Conservation (phyloP, 2,329 filamentous ascomycete species). For the Xenoacremonium recifei region DNA sequence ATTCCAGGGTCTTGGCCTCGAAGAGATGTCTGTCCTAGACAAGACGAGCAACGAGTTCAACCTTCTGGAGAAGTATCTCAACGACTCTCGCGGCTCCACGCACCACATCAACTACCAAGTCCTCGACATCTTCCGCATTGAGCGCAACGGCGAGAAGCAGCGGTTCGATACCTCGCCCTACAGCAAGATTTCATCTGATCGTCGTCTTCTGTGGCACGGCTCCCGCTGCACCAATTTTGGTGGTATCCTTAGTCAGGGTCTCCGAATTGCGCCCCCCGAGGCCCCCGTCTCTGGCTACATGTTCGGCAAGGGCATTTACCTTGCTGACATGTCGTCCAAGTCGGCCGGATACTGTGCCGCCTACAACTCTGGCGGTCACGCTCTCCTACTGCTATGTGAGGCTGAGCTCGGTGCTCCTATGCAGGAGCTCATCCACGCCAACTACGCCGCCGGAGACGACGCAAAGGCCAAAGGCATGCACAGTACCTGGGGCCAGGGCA, state of each 20-base stretch:
- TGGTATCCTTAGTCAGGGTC: conserved; percentile 82
- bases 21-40: conserved; percentile 73
- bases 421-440: conserved; percentile 56
- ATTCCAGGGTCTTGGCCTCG: conserved; percentile 67
- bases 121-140: conserved; percentile 78
- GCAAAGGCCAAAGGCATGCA: conserved; percentile 59
- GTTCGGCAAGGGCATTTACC: conserved; percentile 88
- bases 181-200: conserved; percentile 57
- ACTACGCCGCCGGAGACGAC: conserved; percentile 62
- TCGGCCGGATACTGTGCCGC: conserved; percentile 74
- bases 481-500: conserved; percentile 70
- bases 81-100: conserved; percentile 62
- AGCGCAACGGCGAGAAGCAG: conserved; percentile 68
- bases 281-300: conserved; percentile 80
- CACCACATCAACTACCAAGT: conserved; percentile 62
- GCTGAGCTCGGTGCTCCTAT: conserved; percentile 73
- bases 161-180: conserved; percentile 62
- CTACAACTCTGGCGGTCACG: conserved; percentile 62
- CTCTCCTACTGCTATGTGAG: conserved; percentile 78
- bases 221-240: conserved; percentile 81
- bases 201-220: conserved; percentile 84
- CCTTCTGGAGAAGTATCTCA: conserved; percentile 66
- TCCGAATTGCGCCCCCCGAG: conserved; percentile 85
- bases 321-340: conserved; percentile 83
- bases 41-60: conserved; percentile 59